Base-by-base conservation (phyloP, 2,329 filamentous ascomycete species). In the Plenodomus lindquistii region DNA sequence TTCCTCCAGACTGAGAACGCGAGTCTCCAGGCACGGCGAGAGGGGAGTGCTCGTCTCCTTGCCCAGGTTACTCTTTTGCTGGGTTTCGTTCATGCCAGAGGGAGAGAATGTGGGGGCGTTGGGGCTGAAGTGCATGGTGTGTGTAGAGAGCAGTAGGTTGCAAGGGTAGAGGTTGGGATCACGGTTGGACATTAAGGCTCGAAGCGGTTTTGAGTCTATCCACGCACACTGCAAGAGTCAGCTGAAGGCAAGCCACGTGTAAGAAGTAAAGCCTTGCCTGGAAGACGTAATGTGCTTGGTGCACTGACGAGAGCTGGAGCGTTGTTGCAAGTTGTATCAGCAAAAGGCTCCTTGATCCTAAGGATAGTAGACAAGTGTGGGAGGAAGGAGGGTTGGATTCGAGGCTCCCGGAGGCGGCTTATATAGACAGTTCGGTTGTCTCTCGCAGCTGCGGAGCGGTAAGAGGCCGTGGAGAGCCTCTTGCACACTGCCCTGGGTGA, bases 1-100 rank as follows among this genome's bases (percentile, higher is more conserved):
- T 11, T 50, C 42, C 42, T 65, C 56, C 11, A 67, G 40, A 22
- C 46, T 57, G 34, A 57, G 19, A 37, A 62, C 17, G 6, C 55
- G 54, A 18, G 53, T 46, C 39, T 62, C 60, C 11, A 66, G 51
- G 21, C 59, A 55, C 11, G 50, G 36, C 13, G 42, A 50, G 2
- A 45, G 42, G 44, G 47, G 34, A 38, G 44, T 31, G 39, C 54
- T 60, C 49, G 60, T 50, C 54, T 59, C 57, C 21, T 20, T 47
- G 18, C 41, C n/a, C 21, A 40, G 6, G 11, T 8, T 54, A 31
- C 27, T 40, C 38, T 39, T 46, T 22, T 52, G 35, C 15, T 29
- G 42, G 18, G 44, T n/a, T 9, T 34, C 18, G 18, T 18, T 48
- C 9, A 8, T 15, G 6, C 27, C 27, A 13, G 9, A 4, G 16